phyloP scores from a whole-genome alignment of 352 stramenopile genomes.

The Pythium angustatum region DNA sequence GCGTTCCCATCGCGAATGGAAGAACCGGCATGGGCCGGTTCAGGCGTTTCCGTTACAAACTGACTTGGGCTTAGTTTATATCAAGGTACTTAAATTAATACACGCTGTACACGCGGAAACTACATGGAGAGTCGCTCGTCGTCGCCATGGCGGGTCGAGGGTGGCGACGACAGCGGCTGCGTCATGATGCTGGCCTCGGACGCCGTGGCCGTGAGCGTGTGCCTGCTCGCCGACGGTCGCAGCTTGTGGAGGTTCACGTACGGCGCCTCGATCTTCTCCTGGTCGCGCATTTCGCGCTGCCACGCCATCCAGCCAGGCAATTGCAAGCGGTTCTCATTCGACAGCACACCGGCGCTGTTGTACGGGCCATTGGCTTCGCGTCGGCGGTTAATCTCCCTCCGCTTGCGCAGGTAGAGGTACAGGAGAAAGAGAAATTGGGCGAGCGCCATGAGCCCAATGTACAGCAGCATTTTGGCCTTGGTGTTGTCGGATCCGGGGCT shows the following conservation, averaged over 20 bases:
- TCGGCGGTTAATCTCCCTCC: neutral
- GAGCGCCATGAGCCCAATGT: constrained; percentile 13
- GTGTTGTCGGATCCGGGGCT: constrained; percentile 20
- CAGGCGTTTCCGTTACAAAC: too few species aligned
- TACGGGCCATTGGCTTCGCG: constrained; percentile 30
- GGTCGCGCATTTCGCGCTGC: constrained; percentile 23
- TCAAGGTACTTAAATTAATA: constrained; percentile 16
- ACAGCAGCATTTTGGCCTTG: constrained; percentile 24
- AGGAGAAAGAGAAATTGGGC: constrained; percentile 7
- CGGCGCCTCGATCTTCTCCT: constrained; percentile 14
- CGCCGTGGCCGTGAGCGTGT: constrained; percentile 3
- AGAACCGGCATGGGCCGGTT: too few species aligned
- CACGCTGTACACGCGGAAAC: neutral
- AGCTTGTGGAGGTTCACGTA: constrained; percentile 23
- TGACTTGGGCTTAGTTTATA: too few species aligned
- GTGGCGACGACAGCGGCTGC: constrained; percentile 20
- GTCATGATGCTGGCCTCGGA: constrained; percentile 17
- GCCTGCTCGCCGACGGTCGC: constrained; percentile 8
- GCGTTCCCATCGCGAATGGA: neutral
- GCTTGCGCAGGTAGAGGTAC: constrained; percentile 12
- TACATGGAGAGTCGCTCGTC: constrained; percentile 15
- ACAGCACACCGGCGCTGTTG: constrained; percentile 17
- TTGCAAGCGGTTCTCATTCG: constrained; percentile 19
- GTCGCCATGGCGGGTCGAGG: neutral
- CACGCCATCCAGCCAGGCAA: constrained; percentile 31